Percentiles rank a stretch among this genome's conserved stretches.
Conservation (phyloP, 495 filamentous ascomycete species). For the Aspergillus panamensis region DNA sequence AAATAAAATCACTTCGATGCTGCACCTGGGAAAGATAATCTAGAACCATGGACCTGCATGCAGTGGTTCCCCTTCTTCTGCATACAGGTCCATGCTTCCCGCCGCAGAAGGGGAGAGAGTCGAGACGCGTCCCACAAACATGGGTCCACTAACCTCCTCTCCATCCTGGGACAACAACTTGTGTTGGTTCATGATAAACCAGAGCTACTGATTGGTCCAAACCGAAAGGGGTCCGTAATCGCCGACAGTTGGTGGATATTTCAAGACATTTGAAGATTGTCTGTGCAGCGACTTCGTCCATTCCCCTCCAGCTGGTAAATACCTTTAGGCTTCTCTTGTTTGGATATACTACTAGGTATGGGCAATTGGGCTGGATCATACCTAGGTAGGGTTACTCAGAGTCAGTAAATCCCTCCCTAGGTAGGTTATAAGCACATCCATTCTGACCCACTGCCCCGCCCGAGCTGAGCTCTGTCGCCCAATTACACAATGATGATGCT, state of each 20-base stretch:
- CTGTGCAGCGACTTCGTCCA: neutral
- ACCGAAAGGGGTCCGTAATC: neutral
- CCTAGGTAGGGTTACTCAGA: too few species aligned
- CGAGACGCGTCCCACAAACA: neutral
- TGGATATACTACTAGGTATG: neutral
- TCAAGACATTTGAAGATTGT: neutral
- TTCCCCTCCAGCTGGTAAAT: neutral
- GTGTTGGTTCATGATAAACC: too few species aligned
- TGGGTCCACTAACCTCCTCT: neutral
- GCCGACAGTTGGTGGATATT: neutral
- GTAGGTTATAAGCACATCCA: neutral
- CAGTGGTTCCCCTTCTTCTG: too few species aligned
- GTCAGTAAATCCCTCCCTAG: neutral
- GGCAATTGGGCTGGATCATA: too few species aligned
- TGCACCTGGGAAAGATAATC: too few species aligned
- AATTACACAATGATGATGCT: neutral
- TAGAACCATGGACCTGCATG: constrained; percentile 13
- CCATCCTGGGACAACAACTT: too few species aligned
- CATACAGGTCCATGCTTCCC: too few species aligned
- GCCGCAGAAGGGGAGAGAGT: neutral
- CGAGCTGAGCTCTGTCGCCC: neutral
- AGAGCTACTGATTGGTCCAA: neutral
- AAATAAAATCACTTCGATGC: too few species aligned
- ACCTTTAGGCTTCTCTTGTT: neutral
- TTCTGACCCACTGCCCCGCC: constrained; percentile 10